These are phyloP conservation scores for Stenocarpella maydis DNA, from an alignment of 2,329 filamentous ascomycete species.

Conservation along the genomic window DNA sequence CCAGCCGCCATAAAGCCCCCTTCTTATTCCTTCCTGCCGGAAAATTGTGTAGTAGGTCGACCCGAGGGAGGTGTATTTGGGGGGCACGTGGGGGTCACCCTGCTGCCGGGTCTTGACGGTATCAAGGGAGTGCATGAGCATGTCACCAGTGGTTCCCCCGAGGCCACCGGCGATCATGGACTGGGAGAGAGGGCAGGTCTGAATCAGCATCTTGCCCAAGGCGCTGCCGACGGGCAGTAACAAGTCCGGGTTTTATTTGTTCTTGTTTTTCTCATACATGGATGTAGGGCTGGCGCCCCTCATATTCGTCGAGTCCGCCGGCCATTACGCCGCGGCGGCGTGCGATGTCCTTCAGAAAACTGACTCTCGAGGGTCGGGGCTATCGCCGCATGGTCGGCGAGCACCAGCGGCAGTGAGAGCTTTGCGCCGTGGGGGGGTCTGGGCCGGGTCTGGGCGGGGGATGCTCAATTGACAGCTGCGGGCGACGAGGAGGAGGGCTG, in stretches of 20 bases:
- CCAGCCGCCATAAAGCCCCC: conserved; percentile 93
- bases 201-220: conserved; percentile 32
- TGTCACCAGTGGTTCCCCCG: conserved; percentile 91
- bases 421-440: conserved; percentile 30
- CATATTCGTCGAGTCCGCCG: conserved; percentile 55
- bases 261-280: conserved; percentile 58
- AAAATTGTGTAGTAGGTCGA: conserved; percentile 93
- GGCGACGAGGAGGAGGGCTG: neutral
- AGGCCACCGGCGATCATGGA: conserved; percentile 95
- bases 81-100: conserved; percentile 90
- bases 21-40: conserved; percentile 85
- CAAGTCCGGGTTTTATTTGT: neutral
- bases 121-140: conserved; percentile 98
- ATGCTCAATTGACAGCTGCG: conserved; percentile 8
- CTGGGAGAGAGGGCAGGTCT: conserved; percentile 53
- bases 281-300: conserved; percentile 68
- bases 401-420: conserved; percentile 15
- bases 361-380: conserved; percentile 16
- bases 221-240: conserved; percentile 16
- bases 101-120: conserved; percentile 99
- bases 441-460: neutral
- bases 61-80: conserved; percentile 90
- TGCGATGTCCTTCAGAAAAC: conserved; percentile 24
- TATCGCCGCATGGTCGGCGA: conserved; percentile 30
- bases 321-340: conserved; percentile 43